Percentiles rank a stretch among this genome's conserved stretches.
Conservation (phyloP, 2,329 filamentous ascomycete genomes). For the Claviceps purpurea region DNA sequence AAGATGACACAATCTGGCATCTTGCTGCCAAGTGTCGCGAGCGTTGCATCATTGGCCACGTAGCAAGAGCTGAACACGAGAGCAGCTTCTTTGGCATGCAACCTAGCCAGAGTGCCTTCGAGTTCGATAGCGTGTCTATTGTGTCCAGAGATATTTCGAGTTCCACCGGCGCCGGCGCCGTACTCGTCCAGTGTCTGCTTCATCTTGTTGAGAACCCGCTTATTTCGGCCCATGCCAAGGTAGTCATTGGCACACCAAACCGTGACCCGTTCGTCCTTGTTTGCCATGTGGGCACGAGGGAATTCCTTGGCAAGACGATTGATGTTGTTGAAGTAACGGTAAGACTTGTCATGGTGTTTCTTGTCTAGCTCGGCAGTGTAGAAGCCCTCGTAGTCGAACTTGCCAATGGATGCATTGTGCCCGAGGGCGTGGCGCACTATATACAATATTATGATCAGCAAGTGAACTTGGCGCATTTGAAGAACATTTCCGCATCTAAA, state of each 20-base stretch:
- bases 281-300: constrained; percentile 81
- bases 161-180: constrained; percentile 87
- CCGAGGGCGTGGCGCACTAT: constrained; percentile 2
- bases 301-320: constrained; percentile 95
- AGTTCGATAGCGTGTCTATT: constrained; percentile 85
- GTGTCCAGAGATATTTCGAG: constrained; percentile 94
- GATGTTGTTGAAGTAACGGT: constrained; percentile 99
- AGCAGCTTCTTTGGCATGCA: constrained; percentile 85
- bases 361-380: constrained; percentile 84
- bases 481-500: background rate
- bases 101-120: constrained; percentile 67
- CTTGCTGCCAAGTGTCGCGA: constrained; percentile 94
- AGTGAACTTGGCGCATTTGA: background rate
- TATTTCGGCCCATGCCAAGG: constrained; percentile 91
- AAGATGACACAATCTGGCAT: constrained; percentile 92
- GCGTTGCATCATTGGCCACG: constrained; percentile 92
- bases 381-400: constrained; percentile 85
- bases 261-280: constrained; percentile 72
- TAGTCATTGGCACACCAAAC: constrained; percentile 99
- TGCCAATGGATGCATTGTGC: constrained; percentile 24
- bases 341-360: constrained; percentile 99
- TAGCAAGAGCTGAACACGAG: constrained; percentile 97
- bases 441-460: background rate
- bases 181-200: constrained; percentile 91
- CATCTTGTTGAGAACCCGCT: constrained; percentile 77